Evolutionary conservation across 2,329 filamentous ascomycete genomes (phyloP), one percentile per base, ranked within the genome.

Genomic region (Beauveria medogensis): DNA sequence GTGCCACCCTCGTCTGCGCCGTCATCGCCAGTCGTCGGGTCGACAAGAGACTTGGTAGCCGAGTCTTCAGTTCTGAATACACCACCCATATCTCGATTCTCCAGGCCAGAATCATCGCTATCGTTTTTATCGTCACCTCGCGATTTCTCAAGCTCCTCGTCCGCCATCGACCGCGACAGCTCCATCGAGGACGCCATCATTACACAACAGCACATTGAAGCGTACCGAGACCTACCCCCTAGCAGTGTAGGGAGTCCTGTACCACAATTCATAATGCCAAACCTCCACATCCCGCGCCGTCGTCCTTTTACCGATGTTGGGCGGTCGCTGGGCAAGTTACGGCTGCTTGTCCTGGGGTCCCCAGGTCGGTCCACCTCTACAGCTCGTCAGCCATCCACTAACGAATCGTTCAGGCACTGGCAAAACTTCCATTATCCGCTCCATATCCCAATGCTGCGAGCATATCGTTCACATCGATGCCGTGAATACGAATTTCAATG

Each of bases 221-320:
- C 62, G 47, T 65, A 58, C 60, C 64, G 61, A 55, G 55, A 40
- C 60, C 66, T 51, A 62, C 59, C 60, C 46, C 52, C 55, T 64
- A 67, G 50, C 59, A 69, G 24, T 61, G 67, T 55, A 50, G 58
- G 58, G 12, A 60, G 63, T 51, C 54, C 67, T 63, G 80, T 78
- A 46, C 88, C 89, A 26, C 92, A 97, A 73, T 82, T 99, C n/a
- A 90, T 99, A 63, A 99, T 99, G 94, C 94, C 94, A 5, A 96
- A 92, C 69, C 88, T 99, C 68, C 87, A 85, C 64, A 94, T 99
- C 84, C 93, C 94, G 3, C 89, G 85, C 63, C 86, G 94, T 55
- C 83, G 92, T 56, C 92, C 92, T 0, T 97, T 97, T 72, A 97
- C 94, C 0, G 85, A 89, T n/a, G 83, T 83, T 52, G 94, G 94